phyloP scores from a whole-genome alignment of 345 rosid genomes.

The Linum lewisii region DNA sequence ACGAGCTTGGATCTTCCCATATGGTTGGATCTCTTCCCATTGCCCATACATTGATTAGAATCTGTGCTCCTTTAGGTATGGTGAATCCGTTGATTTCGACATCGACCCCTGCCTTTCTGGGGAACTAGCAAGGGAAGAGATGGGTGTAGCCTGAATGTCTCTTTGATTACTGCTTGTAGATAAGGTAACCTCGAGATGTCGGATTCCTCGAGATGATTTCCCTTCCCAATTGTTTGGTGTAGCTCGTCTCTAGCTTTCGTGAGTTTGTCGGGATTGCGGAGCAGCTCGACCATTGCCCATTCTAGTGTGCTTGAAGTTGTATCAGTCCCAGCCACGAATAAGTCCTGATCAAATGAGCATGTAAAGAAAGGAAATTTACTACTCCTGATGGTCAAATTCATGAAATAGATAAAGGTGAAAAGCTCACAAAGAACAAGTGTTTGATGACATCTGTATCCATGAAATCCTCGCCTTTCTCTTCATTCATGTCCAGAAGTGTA shows the following conservation, averaged over 20 bases:
- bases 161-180: conserved; percentile 38
- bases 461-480: conserved; percentile 12
- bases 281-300: conserved; percentile 49
- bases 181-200: conserved; percentile 26
- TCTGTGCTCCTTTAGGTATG: conserved; percentile 31
- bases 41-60: conserved; percentile 41
- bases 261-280: conserved; percentile 21
- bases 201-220: conserved; percentile 25
- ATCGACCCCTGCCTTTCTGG: conserved; percentile 21
- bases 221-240: conserved; percentile 22
- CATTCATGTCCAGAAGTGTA: conserved; percentile 19
- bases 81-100: conserved; percentile 23
- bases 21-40: conserved; percentile 33
- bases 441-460: conserved; percentile 16
- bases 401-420: no score
- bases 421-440: conserved; percentile 23
- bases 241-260: conserved; percentile 29
- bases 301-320: conserved; percentile 43
- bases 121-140: conserved; percentile 29
- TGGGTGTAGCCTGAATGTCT: conserved; percentile 45
- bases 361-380: not conserved
- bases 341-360: conserved; percentile 14
- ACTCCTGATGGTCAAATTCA: no score
- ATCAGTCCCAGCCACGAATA: conserved; percentile 39
- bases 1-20: conserved; percentile 28